Evolutionary conservation across 441 rosid species (phyloP).

Genomic region (Rhodomyrtus psidioides): DNA sequence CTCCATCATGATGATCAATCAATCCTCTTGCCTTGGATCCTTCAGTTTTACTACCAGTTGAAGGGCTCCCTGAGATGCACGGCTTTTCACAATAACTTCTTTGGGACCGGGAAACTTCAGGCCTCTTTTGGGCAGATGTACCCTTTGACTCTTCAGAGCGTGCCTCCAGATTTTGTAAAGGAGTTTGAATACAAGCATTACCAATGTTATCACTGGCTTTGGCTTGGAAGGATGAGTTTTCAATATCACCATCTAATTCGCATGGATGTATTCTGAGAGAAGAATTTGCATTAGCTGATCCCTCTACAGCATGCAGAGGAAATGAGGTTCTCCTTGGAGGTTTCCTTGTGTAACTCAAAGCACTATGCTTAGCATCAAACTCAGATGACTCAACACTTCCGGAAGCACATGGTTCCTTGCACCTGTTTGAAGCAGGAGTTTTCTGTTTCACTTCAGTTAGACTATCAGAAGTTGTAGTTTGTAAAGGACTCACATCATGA

Average conservation of each 20-base stretch:
- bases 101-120: constrained; percentile 20
- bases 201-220: constrained; percentile 11
- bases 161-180: constrained; percentile 17
- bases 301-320: constrained; percentile 25
- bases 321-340: constrained; percentile 25
- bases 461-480: constrained; percentile 14
- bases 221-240: constrained; percentile 16
- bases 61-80: constrained; percentile 14
- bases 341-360: constrained; percentile 43
- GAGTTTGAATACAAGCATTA: constrained; percentile 18
- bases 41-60: constrained; percentile 14
- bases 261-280: constrained; percentile 18
- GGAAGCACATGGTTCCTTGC: constrained; percentile 15
- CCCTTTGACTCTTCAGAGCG: constrained; percentile 18
- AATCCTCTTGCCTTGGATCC: constrained; percentile 12
- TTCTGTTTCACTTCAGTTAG: constrained; percentile 18
- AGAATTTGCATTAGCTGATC: constrained; percentile 12
- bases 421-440: constrained; percentile 9
- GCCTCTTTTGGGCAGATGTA: constrained; percentile 26
- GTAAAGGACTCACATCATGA: constrained; percentile 10
- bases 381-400: constrained; percentile 24
- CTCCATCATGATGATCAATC: constrained; percentile 12
- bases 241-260: constrained; percentile 10
- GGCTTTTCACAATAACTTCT: constrained; percentile 19
- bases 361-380: constrained; percentile 18